Base-by-base conservation (phyloP, 1,284 basidiomycete species). In the Fomitopsis schrenkii region DNA sequence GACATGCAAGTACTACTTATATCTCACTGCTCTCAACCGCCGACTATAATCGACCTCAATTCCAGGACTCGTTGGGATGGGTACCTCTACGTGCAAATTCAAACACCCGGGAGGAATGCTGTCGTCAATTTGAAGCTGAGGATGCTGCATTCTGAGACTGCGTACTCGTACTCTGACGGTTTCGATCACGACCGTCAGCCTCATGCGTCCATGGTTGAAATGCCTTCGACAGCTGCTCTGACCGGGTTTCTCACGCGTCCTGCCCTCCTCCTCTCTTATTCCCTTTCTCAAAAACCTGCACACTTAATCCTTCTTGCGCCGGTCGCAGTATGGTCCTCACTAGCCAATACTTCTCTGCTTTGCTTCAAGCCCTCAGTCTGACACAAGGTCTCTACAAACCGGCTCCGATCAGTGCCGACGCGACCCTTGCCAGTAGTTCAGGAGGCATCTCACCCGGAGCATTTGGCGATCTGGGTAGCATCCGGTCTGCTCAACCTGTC, bases 311-410 rank as follows among this genome's bases (percentile, higher is more conserved):
- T n/a, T 54, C 12, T 42, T 15, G 54, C 55, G 45, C 56, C 26
- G 45, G 46, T 42, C 42, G 54, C 55, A 58, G 46, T 38, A 73
- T 70, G 71, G 64, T 71, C 59, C 61, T 70, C 19, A 61, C 67
- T n/a, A 52, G 65, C 38, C 59, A 63, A 2, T 63, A 63, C 55
- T 73, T 78, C 53, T 64, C 67, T 57, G 65, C 70, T 6, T 68
- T 78, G 53, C 63, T 78, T 12, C 69, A 73, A 19, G 65, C 72
- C 22, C 68, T 78, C 10, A 64, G 71, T 58, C 67, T 79, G 65
- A 74, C 71, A 48, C 72, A 76, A 40, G 75, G 76, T 30, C 63
- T 75, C 1, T 77, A 70, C 66, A 80, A 79, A 63, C 79, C 78
- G 4, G 63, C 64, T 52, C 76, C 76, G 17, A n/a, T 33, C 5